These are phyloP conservation scores for Syzygium malaccense DNA, from an alignment of 441 rosid species.

Conservation along the genomic window DNA sequence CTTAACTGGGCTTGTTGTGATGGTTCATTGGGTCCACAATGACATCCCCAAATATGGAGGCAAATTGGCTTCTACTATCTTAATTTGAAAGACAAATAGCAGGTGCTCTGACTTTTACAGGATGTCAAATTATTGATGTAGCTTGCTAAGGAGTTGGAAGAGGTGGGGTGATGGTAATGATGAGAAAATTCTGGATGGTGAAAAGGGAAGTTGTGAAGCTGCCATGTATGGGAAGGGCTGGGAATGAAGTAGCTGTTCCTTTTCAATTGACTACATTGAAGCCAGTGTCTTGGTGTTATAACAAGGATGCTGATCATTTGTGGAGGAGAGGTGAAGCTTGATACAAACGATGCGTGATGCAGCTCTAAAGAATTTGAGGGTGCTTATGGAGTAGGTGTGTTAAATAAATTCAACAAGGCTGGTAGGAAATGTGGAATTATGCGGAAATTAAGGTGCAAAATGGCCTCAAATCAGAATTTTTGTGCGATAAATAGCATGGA, in stretches of 20 bases:
- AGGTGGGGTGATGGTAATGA: background rate
- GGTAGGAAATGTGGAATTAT: background rate
- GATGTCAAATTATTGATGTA: background rate
- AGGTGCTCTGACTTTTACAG: background rate
- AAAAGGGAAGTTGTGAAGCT: background rate
- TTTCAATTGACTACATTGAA: background rate
- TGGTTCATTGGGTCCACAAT: background rate
- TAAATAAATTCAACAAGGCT: background rate
- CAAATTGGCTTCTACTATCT: background rate
- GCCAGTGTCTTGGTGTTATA: background rate
- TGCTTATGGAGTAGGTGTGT: background rate
- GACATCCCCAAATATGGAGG: background rate
- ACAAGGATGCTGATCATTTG: background rate
- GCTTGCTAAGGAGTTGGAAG: background rate
- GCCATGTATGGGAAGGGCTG: background rate
- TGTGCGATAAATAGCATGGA: background rate
- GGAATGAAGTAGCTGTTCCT: background rate
- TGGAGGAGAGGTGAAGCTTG: background rate
- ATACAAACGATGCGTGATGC: background rate
- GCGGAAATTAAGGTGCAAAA: background rate
- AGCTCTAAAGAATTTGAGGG: background rate
- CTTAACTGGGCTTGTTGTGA: background rate
- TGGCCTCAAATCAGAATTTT: background rate
- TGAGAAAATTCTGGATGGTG: background rate
- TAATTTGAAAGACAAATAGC: background rate